phyloP scores from a whole-genome alignment of 2,329 filamentous ascomycete species.

The Scytalidium lignicola region DNA sequence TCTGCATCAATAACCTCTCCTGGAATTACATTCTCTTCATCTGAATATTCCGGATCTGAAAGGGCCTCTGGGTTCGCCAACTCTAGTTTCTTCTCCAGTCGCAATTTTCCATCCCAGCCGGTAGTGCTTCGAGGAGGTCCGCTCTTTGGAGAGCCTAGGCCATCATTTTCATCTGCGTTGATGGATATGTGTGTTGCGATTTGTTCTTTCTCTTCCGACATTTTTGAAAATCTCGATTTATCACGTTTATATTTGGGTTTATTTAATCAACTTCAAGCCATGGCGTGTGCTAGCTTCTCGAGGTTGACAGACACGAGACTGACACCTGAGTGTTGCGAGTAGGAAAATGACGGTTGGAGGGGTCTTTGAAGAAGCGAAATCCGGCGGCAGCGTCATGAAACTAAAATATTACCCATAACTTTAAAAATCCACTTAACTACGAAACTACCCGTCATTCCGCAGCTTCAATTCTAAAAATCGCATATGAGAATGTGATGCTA shows the following conservation, averaged over 20 bases:
- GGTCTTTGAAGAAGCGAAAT: too few relatives aligned
- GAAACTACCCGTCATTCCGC: too few relatives aligned
- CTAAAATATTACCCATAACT: too few relatives aligned
- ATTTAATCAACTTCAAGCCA: slow-evolving; percentile 7
- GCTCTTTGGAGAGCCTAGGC: slow-evolving; percentile 13
- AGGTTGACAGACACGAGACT: background rate
- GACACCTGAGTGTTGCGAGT: too few relatives aligned
- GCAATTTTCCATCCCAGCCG: slow-evolving; percentile 81
- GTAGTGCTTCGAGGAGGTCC: slow-evolving; percentile 45
- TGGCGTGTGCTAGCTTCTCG: slow-evolving; percentile 2
- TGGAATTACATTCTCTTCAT: slow-evolving; percentile 61
- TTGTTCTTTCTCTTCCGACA: slow-evolving; percentile 18
- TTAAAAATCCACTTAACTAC: too few relatives aligned
- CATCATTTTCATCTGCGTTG: slow-evolving; percentile 19
- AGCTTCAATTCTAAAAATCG: too few relatives aligned
- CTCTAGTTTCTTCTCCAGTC: slow-evolving; percentile 63
- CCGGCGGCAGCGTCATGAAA: too few relatives aligned
- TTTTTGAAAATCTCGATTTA: slow-evolving; percentile 6
- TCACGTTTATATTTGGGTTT: background rate
- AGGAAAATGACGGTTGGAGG: too few relatives aligned
- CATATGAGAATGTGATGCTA: too few relatives aligned
- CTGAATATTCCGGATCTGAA: slow-evolving; percentile 81
- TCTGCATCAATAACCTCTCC: slow-evolving; percentile 76
- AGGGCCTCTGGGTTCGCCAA: slow-evolving; percentile 76
- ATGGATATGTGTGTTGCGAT: slow-evolving; percentile 20